Base-by-base conservation (phyloP, 345 rosid genomes). In the Eucalyptus lansdowneana region DNA sequence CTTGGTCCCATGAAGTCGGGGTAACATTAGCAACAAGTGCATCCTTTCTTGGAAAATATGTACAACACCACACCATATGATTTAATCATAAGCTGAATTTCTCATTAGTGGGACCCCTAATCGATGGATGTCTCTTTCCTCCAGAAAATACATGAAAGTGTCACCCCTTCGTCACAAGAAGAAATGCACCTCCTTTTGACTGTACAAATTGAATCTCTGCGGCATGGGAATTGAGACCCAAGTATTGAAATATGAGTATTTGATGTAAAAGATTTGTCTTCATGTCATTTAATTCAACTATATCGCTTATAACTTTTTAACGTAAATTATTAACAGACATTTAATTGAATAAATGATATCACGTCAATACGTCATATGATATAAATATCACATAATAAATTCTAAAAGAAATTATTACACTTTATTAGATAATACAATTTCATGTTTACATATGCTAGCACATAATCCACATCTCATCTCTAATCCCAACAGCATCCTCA, bases 121-220 rank as follows among this genome's bases (percentile, higher is more conserved):
- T 72, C 45, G 81, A 17, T 72, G 81, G 44, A 34, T 34, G 44
- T 72, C 81, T 72, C 44, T 72, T 72, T 17, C 81, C 44, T 19
- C 7, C 7, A 34, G 8, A 72, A 34, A 72, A 65, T 65, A 14
- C 21, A 14, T n/a, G 10, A 14, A 29, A 65, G 72, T n/a, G 37
- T 65, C 72, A 10, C 37, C 72, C 4, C 72, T 7, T 7, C 72
- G 2, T 29, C 72, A n/a, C 72, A 65, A 7, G 72, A 60, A 25
- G 72, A 65, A 29, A 29, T n/a, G 37, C 37, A 14, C 37, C 37
- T 65, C 34, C 72, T 65, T 65, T 65, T n/a, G 72, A 65, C 72
- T 0, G 19, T n/a, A n/a, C 37, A 14, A 14, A 65, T 65, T 65
- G 37, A 65, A n/a, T n/a, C 34, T 65, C 15, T 11, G 10, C 0